Conservation (phyloP, 2,329 filamentous ascomycete genomes). For the Stagonosporopsis chrysanthemi region DNA sequence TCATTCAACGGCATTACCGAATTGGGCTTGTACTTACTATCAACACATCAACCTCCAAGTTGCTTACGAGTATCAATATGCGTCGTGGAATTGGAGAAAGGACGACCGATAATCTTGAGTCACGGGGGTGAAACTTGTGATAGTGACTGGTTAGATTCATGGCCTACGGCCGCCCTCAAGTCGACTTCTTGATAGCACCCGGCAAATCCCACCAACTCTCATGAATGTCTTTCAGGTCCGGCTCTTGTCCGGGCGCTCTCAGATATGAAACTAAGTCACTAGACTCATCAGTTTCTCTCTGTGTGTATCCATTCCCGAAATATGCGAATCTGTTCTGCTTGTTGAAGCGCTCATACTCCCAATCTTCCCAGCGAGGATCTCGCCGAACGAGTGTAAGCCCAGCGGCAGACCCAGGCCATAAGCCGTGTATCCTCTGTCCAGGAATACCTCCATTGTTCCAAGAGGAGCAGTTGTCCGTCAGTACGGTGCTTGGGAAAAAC, state of each 20-base stretch:
- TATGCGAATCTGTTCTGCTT: conserved; percentile 65
- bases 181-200: conserved; percentile 30
- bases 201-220: conserved; percentile 68
- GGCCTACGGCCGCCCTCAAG: background rate
- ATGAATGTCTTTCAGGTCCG: conserved; percentile 69
- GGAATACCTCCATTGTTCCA: conserved; percentile 73
- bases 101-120: background rate
- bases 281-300: conserved; percentile 63
- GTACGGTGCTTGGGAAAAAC: conserved; percentile 59
- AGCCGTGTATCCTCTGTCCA: conserved; percentile 69
- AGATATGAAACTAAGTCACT: conserved; percentile 71
- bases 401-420: conserved; percentile 73
- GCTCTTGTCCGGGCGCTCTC: conserved; percentile 57
- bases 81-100: background rate
- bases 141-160: background rate
- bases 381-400: conserved; percentile 66
- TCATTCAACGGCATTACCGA: background rate
- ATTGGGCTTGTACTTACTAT: background rate
- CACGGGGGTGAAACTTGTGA: background rate
- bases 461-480: conserved; percentile 70
- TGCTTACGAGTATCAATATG: background rate
- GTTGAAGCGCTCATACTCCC: conserved; percentile 60
- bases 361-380: conserved; percentile 68
- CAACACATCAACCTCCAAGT: background rate
- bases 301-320: conserved; percentile 73